phyloP scores from a whole-genome alignment of 2,329 filamentous ascomycete genomes.

The Cladosporium sp. region DNA sequence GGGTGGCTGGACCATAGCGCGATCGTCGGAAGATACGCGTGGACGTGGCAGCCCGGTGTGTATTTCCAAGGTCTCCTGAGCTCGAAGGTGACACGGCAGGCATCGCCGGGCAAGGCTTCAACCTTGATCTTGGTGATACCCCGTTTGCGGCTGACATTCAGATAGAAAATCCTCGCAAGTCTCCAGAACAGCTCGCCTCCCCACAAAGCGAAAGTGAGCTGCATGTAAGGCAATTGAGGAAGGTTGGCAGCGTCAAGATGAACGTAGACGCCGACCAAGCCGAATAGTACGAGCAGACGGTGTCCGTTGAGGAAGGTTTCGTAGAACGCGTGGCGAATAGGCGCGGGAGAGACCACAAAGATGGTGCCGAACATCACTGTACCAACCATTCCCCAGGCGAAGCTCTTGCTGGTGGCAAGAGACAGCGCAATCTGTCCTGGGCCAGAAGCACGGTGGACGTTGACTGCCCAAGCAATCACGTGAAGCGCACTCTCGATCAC shows the following conservation, averaged over 20 bases:
- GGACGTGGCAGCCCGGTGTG: constrained; percentile 60
- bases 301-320: constrained; percentile 92
- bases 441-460: constrained; percentile 61
- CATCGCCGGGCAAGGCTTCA: constrained; percentile 60
- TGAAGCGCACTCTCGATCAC: constrained; percentile 70
- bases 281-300: constrained; percentile 69
- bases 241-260: constrained; percentile 71
- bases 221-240: constrained; percentile 71
- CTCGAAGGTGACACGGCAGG: constrained; percentile 61
- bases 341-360: constrained; percentile 69
- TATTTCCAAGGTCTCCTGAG: constrained; percentile 56
- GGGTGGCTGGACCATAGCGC: constrained; percentile 48
- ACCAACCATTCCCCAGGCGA: constrained; percentile 63
- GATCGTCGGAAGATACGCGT: constrained; percentile 57
- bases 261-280: constrained; percentile 71
- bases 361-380: constrained; percentile 63
- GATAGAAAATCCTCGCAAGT: constrained; percentile 50
- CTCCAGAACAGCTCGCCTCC: constrained; percentile 60
- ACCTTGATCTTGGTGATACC: constrained; percentile 55
- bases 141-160: constrained; percentile 53
- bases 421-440: constrained; percentile 58
- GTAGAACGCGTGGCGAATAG: constrained; percentile 90
- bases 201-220: constrained; percentile 77
- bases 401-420: constrained; percentile 62
- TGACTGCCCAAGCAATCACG: constrained; percentile 70